A percentile compares a stretch with the other conserved stretches of the same genome.
Conservation (phyloP, 768 basidiomycete genomes). For the Tremella fuciformis region DNA sequence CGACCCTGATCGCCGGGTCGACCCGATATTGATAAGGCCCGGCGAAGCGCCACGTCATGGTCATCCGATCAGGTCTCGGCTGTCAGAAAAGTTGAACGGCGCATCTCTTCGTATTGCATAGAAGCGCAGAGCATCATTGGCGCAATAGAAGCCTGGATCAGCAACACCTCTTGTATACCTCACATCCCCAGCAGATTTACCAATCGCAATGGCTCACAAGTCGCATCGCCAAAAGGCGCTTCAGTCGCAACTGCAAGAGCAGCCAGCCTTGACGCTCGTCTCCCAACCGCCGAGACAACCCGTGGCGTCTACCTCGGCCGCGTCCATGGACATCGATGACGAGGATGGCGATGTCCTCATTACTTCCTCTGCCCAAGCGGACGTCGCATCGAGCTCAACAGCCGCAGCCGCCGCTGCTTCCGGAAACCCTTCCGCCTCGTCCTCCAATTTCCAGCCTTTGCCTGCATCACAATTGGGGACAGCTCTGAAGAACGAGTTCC, state of each 20-base stretch:
- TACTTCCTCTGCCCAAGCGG: constrained; percentile 55
- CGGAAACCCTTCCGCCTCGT: constrained; percentile 46
- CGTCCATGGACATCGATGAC: constrained; percentile 44
- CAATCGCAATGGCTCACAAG: constrained; percentile 45
- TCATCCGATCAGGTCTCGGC: too few relatives aligned
- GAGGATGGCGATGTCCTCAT: constrained; percentile 67
- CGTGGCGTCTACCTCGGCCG: neutral
- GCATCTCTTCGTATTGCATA: too few relatives aligned
- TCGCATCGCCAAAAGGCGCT: constrained; percentile 51
- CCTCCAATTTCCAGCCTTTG: constrained; percentile 66
- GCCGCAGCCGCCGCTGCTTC: constrained; percentile 7
- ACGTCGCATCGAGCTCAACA: constrained; percentile 48
- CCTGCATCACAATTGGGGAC: constrained; percentile 59
- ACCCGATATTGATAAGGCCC: too few relatives aligned
- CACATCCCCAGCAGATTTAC: neutral
- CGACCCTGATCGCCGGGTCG: too few relatives aligned
- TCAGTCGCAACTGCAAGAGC: constrained; percentile 47
- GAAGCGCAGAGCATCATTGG: too few relatives aligned
- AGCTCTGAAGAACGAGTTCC: constrained; percentile 73
- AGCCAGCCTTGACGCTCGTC: constrained; percentile 44
- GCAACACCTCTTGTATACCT: neutral
- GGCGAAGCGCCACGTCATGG: too few relatives aligned
- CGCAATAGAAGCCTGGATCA: too few relatives aligned
- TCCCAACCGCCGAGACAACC: neutral
- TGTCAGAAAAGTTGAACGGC: too few relatives aligned